Evolutionary conservation across 2,329 filamentous ascomycete genomes (phyloP), one percentile per base, ranked within the genome.

Genomic region (Tothia fuscella): DNA sequence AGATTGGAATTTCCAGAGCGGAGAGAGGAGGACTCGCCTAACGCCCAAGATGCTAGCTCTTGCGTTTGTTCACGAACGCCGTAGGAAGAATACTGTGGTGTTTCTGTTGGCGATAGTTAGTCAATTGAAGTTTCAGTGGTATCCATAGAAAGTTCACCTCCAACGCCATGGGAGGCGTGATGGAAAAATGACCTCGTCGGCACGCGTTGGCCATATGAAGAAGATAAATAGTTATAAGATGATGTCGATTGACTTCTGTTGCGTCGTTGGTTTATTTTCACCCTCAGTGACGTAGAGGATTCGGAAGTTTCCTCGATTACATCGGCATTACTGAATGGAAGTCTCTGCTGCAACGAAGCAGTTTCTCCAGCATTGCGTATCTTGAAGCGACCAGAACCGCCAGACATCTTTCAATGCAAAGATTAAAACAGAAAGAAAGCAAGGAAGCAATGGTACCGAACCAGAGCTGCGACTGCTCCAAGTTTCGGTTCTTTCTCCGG

Each of bases 11-110:
- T 43, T 10, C 32, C 9, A 52, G 44, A 30, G 56, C 56, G 30
- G 58, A 49, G 32, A 44, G 12, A 51, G 49, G 38, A 53, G 53
- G 22, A 52, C 51, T 20, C 49, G 46, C 55, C 58, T 53, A 94
- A 71, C 38, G 85, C 79, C 56, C 88, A 86, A 14, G 76, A 85
- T 32, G 87, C 87, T 43, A 94, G 70, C 61, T 93, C 85, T 39
- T 86, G 84, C 2, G 87, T 93, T 56, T 91, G 81, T 61, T 91
- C 80, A 48, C 87, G 80, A 30, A 94, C 81, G 49, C 78, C 82
- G 45, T 79, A 76, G 25, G 71, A 72, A 29, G 84, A 82, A 59
- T 84, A 83, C 51, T 84, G 76, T 14, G 76, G 72, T 51, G 76
- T 81, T 55, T 89, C 82, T 61, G 74, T 70, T 74, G 48, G 31